These are phyloP conservation scores for Leccinum arenicola DNA, from an alignment of 768 basidiomycete species.

Conservation along the genomic window DNA sequence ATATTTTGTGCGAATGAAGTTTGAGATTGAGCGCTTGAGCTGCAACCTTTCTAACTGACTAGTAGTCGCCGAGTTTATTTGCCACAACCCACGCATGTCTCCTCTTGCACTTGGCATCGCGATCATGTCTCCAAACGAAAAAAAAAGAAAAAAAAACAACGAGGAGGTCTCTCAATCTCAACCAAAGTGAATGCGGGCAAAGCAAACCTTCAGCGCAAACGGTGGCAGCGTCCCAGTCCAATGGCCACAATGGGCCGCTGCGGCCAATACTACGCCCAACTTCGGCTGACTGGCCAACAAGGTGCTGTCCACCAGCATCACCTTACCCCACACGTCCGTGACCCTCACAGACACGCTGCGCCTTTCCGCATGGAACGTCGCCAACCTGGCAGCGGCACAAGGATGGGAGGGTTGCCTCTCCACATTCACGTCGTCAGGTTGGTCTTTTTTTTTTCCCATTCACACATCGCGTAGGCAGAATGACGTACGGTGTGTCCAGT, in stretches of 20 bases:
- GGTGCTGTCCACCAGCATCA: conserved; percentile 59
- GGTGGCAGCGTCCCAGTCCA: conserved; percentile 14
- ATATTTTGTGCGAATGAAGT: too few species aligned
- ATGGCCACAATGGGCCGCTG: too few species aligned
- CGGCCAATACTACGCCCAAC: conserved; percentile 26
- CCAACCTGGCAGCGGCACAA: conserved; percentile 67
- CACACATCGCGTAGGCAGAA: conserved; percentile 40
- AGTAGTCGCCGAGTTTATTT: too few species aligned
- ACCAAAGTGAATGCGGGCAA: conserved; percentile 20
- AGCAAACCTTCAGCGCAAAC: conserved; percentile 16
- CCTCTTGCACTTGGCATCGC: not conserved
- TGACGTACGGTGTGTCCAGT: conserved; percentile 62
- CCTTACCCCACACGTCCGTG: conserved; percentile 46
- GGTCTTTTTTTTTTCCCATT: too few species aligned
- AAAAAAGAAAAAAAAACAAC: conserved; percentile 29
- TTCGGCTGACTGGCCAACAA: conserved; percentile 71
- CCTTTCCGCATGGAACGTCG: conserved; percentile 78
- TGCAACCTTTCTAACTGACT: too few species aligned
- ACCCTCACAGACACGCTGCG: conserved; percentile 42
- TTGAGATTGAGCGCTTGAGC: too few species aligned
- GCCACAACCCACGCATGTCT: too few species aligned
- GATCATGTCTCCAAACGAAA: conserved; percentile 30
- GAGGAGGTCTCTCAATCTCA: conserved; percentile 27
- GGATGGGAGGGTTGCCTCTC: conserved; percentile 56
- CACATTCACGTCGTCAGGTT: too few species aligned